Evolutionary conservation across 2,329 filamentous ascomycete genomes (phyloP).

Genomic region (Podosphaera xanthii): DNA sequence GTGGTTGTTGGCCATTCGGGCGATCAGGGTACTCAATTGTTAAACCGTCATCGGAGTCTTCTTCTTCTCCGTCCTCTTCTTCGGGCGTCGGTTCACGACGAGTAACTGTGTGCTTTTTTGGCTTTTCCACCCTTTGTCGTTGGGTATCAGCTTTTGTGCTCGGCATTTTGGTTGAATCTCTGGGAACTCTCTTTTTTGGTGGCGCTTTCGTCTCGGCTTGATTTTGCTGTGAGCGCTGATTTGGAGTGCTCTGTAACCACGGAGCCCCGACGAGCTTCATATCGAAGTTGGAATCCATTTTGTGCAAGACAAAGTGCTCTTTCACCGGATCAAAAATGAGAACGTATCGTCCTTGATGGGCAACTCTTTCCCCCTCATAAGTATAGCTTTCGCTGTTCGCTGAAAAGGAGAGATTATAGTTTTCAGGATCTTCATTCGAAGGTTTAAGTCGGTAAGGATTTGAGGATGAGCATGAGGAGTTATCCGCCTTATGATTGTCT

Average conservation of each 20-base stretch:
- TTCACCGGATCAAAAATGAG: conserved; percentile 55
- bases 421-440: conserved; percentile 16
- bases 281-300: conserved; percentile 57
- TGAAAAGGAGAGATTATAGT: conserved; percentile 27
- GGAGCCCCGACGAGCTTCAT: conserved; percentile 64
- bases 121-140: conserved; percentile 14
- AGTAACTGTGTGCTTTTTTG: conserved; percentile 16
- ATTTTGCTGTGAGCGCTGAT: conserved; percentile 41
- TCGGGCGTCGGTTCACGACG: conserved; percentile 8
- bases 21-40: conserved; percentile 37
- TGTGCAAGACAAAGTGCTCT: conserved; percentile 62
- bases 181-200: conserved; percentile 9
- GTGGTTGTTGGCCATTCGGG: conserved; percentile 15
- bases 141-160: conserved; percentile 13
- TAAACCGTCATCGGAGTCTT: conserved; percentile 31
- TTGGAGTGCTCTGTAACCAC: conserved; percentile 36
- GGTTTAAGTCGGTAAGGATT: conserved; percentile 27
- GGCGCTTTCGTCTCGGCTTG: conserved; percentile 26
- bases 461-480: conserved; percentile 23
- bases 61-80: conserved; percentile 13
- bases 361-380: conserved; percentile 35
- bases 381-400: conserved; percentile 34
- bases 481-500: conserved; percentile 23
- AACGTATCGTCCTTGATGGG: conserved; percentile 33
- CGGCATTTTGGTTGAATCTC: conserved; percentile 11